A percentile compares a stretch with the other conserved stretches of the same genome.
These are phyloP conservation scores for Lachnellula cervina DNA, from an alignment of 2,329 filamentous ascomycete species.

Conservation along the genomic window DNA sequence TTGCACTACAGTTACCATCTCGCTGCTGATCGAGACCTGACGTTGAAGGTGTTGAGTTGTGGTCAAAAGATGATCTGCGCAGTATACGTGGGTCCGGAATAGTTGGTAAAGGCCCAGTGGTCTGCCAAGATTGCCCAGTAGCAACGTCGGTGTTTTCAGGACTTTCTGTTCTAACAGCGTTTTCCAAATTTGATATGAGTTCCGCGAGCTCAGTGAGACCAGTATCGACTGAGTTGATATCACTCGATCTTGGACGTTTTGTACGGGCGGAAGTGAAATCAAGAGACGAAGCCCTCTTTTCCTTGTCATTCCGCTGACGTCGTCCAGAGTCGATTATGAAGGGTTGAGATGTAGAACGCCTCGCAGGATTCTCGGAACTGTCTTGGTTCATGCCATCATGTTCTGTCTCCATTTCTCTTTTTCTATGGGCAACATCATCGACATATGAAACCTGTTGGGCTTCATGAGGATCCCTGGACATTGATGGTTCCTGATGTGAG, in stretches of 20 bases:
- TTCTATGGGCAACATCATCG: not conserved
- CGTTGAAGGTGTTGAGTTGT: constrained; percentile 3
- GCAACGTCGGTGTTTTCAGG: not conserved
- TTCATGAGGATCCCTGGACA: not conserved
- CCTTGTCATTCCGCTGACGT: not conserved
- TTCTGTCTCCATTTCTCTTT: not conserved
- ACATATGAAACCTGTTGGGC: not conserved
- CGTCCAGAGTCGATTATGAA: not conserved
- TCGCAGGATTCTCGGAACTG: not conserved
- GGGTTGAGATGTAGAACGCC: not conserved
- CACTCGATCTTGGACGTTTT: constrained; percentile 11
- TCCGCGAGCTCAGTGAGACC: constrained; percentile 16
- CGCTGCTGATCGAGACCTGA: constrained; percentile 10
- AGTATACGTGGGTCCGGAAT: constrained; percentile 12
- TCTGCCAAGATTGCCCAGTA: constrained; percentile 7
- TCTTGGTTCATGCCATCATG: not conserved
- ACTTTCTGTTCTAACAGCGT: not conserved
- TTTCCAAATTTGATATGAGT: constrained; percentile 11
- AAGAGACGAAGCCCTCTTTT: constrained; percentile 6
- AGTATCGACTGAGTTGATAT: constrained; percentile 12
- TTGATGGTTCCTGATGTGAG: not conserved
- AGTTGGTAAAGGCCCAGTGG: constrained; percentile 18
- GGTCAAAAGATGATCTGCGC: not conserved
- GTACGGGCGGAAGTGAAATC: constrained; percentile 3
- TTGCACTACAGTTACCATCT: not conserved